These are phyloP conservation scores for Thinopyrum elongatum DNA, from an alignment of 176 grass and related monocot genomes.

Conservation along the genomic window DNA sequence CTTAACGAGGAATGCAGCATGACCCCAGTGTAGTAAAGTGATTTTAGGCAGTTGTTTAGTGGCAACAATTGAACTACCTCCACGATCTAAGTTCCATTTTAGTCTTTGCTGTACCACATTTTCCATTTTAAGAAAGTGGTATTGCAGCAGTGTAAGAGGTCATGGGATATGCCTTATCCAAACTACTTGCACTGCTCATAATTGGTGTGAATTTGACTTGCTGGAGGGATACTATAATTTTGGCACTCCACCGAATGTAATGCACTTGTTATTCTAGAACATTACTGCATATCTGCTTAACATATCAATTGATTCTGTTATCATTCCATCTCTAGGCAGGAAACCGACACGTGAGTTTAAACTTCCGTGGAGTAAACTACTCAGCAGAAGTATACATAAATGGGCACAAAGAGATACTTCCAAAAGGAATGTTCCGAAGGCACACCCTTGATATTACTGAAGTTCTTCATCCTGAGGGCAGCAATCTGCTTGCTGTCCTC, in stretches of 20 bases:
- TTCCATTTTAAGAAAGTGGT: not conserved
- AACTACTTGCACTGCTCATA: not conserved
- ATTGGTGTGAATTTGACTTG: not conserved
- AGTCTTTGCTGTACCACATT: not conserved
- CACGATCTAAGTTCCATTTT: constrained; percentile 9
- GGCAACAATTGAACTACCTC: not conserved
- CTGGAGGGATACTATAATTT: not conserved
- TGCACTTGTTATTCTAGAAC: not conserved
- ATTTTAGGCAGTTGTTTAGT: constrained; percentile 11
- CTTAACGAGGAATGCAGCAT: not conserved
- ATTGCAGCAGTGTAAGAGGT: not conserved
- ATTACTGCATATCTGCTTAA: constrained; percentile 7
- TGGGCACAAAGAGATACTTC: constrained; percentile 74
- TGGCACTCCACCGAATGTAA: not conserved
- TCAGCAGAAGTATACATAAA: constrained; percentile 91
- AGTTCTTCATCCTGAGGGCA: constrained; percentile 74
- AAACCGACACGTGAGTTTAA: constrained; percentile 79
- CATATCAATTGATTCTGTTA: not conserved
- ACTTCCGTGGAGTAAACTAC: constrained; percentile 97
- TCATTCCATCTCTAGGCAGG: constrained; percentile 46
- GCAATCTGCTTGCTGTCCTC: constrained; percentile 84
- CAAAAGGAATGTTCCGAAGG: constrained; percentile 97
- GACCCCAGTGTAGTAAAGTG: not conserved
- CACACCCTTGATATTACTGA: constrained; percentile 86
- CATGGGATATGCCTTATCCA: not conserved